Conservation (phyloP, 2,329 filamentous ascomycete species). For the Scytalidium sp. region DNA sequence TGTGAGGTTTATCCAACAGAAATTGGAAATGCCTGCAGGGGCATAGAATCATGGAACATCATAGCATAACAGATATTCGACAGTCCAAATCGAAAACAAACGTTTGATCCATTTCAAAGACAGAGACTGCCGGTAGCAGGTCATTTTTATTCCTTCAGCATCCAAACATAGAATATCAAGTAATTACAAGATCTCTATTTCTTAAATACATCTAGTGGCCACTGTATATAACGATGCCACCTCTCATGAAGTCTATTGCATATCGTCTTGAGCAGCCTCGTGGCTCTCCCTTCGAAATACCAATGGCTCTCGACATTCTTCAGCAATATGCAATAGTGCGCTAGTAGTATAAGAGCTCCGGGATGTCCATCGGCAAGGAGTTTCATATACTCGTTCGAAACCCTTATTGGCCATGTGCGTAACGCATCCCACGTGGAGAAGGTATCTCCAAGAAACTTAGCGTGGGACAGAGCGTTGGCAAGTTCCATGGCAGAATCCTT, state of each 20-base stretch:
- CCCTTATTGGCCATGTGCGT: constrained; percentile 14
- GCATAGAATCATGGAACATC: no score
- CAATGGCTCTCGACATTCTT: constrained; percentile 12
- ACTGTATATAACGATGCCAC: constrained; percentile 8
- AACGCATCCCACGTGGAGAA: constrained; percentile 16
- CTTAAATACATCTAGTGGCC: constrained; percentile 4
- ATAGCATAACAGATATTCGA: no score
- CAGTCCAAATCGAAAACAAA: no score
- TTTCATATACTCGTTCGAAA: constrained; percentile 11
- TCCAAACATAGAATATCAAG: no score
- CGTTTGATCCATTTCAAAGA: no score
- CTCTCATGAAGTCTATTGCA: constrained; percentile 5
- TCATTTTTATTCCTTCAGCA: no score
- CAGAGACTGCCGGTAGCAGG: no score
- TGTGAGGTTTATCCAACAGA: no score
- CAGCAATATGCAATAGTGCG: constrained; percentile 19
- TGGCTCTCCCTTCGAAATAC: constrained; percentile 14
- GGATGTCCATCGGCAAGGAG: constrained; percentile 10
- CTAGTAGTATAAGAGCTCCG: constrained; percentile 15
- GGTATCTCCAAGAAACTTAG: constrained; percentile 1
- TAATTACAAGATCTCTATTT: no score
- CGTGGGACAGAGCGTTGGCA: constrained; percentile 10
- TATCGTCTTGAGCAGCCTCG: constrained; percentile 5
- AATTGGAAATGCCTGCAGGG: no score
- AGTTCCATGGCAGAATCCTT: constrained; percentile 10